These are phyloP conservation scores for Coemansia sp. DNA, from an alignment of 192 early-diverging fungal species.

Conservation along the genomic window DNA sequence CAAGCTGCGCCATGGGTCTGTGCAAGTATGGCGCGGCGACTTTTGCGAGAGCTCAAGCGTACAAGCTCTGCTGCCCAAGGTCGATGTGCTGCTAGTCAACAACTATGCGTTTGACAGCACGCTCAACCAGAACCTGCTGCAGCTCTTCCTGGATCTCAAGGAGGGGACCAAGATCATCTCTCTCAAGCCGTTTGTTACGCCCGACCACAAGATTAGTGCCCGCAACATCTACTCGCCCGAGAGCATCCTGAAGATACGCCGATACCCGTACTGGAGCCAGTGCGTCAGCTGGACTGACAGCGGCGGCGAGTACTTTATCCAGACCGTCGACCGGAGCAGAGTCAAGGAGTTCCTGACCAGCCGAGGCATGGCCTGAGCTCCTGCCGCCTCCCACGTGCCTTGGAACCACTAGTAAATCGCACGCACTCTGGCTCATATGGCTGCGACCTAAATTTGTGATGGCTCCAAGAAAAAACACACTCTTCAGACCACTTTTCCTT, in stretches of 20 bases:
- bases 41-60: conserved; percentile 77
- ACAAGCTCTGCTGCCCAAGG: conserved; percentile 65
- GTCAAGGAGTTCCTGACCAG: conserved; percentile 36
- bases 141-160: conserved; percentile 89
- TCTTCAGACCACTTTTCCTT: too few species aligned
- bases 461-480: too few species aligned
- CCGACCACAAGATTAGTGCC: conserved; percentile 72
- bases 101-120: conserved; percentile 90
- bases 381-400: not conserved
- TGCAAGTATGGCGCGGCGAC: conserved; percentile 76
- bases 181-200: conserved; percentile 79
- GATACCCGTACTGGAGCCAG: conserved; percentile 67
- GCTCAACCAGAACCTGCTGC: conserved; percentile 79
- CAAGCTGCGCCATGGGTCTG: conserved; percentile 58
- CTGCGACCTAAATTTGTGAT: too few species aligned
- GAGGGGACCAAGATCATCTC: conserved; percentile 82
- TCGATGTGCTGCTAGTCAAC: conserved; percentile 94
- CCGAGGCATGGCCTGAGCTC: conserved; percentile 12
- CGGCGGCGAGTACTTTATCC: conserved; percentile 76
- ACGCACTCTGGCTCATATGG: not conserved
- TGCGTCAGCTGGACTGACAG: conserved; percentile 77
- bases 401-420: not conserved
- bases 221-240: conserved; percentile 69
- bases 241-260: conserved; percentile 65
- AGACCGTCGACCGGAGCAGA: conserved; percentile 68